Conservation (phyloP, 2,329 filamentous ascomycete genomes). For the Microcyclospora tardicrescens region DNA sequence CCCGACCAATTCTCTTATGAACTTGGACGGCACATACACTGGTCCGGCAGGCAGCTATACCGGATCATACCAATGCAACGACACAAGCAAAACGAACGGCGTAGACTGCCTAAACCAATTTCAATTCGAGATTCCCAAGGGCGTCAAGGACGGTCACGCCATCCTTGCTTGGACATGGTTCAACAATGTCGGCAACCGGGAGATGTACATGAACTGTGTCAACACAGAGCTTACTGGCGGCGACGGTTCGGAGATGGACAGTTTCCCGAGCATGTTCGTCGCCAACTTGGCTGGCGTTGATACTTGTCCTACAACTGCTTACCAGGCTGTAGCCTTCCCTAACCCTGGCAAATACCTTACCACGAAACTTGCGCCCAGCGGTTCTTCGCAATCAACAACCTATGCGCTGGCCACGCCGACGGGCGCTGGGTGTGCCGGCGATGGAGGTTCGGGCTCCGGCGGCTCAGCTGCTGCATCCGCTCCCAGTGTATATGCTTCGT, state of each 20-base stretch:
- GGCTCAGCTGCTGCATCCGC: not conserved
- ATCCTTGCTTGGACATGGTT: constrained; percentile 90
- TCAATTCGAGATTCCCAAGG: constrained; percentile 56
- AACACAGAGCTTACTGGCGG: constrained; percentile 51
- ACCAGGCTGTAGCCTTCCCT: constrained; percentile 51
- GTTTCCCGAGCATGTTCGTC: constrained; percentile 61
- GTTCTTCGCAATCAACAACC: constrained; percentile 6
- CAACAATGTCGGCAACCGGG: constrained; percentile 81
- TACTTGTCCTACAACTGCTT: constrained; percentile 42
- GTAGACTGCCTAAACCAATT: constrained; percentile 40
- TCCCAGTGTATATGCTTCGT: not conserved
- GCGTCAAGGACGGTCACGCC: constrained; percentile 62
- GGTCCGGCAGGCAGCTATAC: constrained; percentile 15
- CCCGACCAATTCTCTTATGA: constrained; percentile 49
- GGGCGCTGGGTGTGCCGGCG: constrained; percentile 9
- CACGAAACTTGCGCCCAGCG: constrained; percentile 12
- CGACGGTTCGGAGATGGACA: constrained; percentile 43
- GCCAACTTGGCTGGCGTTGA: constrained; percentile 49
- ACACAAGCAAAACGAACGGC: constrained; percentile 4
- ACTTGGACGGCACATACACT: constrained; percentile 30
- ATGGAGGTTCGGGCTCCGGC: constrained; percentile 1
- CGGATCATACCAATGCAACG: constrained; percentile 5
- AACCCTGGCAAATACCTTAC: constrained; percentile 50
- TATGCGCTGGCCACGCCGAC: constrained; percentile 14
- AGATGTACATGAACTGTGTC: constrained; percentile 97